Percentiles rank a stretch among this genome's conserved stretches.
Conservation (phyloP, 257 asterid genomes). For the Perilla frutescens region DNA sequence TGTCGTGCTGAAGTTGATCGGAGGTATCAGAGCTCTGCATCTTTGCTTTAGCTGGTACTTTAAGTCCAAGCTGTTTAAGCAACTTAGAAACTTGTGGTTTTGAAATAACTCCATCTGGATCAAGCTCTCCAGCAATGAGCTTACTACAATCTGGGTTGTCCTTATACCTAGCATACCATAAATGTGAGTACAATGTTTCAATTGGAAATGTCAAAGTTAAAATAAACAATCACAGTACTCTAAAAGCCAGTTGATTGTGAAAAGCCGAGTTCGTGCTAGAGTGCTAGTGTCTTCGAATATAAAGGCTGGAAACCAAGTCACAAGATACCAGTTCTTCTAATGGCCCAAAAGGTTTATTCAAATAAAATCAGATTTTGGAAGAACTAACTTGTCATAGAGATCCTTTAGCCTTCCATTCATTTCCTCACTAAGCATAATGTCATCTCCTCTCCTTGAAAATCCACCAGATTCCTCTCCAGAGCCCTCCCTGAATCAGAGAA, state of each 20-base stretch:
- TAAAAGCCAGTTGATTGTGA: conserved; percentile 20
- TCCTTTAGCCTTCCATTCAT: conserved; percentile 54
- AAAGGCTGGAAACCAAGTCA: conserved; percentile 14
- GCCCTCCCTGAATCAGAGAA: conserved; percentile 52
- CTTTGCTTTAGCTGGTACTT: conserved; percentile 58
- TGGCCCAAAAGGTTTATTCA: not conserved
- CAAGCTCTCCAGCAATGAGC: conserved; percentile 71
- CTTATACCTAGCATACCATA: conserved; percentile 56
- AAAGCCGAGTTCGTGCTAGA: conserved; percentile 19
- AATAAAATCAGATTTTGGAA: not conserved
- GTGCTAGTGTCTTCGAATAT: conserved; percentile 19
- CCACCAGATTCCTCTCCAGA: conserved; percentile 46
- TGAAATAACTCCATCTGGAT: conserved; percentile 59
- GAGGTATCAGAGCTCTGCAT: conserved; percentile 40
- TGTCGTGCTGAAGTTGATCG: conserved; percentile 35
- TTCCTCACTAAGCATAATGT: conserved; percentile 50
- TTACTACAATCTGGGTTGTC: conserved; percentile 59
- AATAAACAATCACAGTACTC: conserved; percentile 7
- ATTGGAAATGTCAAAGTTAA: conserved; percentile 28
- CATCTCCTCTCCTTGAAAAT: conserved; percentile 47
- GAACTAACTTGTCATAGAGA: conserved; percentile 76
- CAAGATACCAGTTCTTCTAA: conserved; percentile 15
- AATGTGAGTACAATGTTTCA: conserved; percentile 22
- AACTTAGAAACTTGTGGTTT: conserved; percentile 53
- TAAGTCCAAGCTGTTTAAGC: conserved; percentile 62